Percentiles rank a stretch among this genome's conserved stretches.
Conservation (phyloP, 331 rosid species). For the Arachis monticola region DNA sequence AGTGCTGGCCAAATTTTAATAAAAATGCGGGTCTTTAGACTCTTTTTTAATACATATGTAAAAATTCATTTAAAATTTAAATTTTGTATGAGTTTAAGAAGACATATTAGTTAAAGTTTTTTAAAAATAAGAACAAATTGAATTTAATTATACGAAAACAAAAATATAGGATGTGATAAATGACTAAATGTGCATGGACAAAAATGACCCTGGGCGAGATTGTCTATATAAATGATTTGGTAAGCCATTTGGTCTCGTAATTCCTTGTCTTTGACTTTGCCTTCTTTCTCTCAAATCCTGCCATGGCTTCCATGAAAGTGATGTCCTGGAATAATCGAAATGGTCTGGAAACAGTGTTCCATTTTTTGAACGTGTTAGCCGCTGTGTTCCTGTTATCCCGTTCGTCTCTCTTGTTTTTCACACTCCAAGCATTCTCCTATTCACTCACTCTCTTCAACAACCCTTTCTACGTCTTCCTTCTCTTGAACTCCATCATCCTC, state of each 20-base stretch:
- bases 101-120: too few species aligned
- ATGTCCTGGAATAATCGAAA: slow-evolving; percentile 45
- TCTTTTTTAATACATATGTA: too few species aligned
- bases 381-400: slow-evolving; percentile 40
- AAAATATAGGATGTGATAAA: not conserved
- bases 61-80: too few species aligned
- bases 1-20: too few species aligned
- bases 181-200: not conserved
- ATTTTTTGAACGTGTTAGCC: slow-evolving; percentile 40
- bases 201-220: not conserved
- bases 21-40: too few species aligned
- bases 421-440: slow-evolving; percentile 1
- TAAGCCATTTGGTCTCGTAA: not conserved
- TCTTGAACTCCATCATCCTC: slow-evolving; percentile 51
- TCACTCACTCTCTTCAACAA: slow-evolving; percentile 38
- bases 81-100: too few species aligned
- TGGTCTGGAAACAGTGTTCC: slow-evolving; percentile 21
- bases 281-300: not conserved
- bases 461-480: slow-evolving; percentile 53
- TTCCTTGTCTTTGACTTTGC: too few species aligned
- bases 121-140: too few species aligned
- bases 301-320: slow-evolving; percentile 39
- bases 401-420: slow-evolving; percentile 45
- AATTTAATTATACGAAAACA: too few species aligned
- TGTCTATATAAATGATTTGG: not conserved